phyloP scores from a whole-genome alignment of 129 eudicot genomes.

The Lactuca sativa region DNA sequence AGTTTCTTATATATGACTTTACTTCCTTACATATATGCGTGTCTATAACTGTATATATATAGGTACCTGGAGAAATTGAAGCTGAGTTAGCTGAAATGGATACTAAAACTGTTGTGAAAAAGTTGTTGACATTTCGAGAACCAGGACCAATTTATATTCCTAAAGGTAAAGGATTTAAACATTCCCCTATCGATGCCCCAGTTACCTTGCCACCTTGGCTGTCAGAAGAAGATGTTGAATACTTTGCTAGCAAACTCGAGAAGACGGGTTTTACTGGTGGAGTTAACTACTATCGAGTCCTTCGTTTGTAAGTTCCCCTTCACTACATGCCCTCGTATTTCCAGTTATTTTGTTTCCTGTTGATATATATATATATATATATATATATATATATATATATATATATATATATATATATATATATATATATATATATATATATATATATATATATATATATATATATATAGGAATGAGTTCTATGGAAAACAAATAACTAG shows the following conservation, averaged over 20 bases:
- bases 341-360: too few relatives aligned
- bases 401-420: too few relatives aligned
- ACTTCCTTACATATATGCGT: neutral
- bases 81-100: constrained; percentile 45
- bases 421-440: too few relatives aligned
- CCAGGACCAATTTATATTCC: constrained; percentile 54
- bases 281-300: constrained; percentile 64
- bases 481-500: too few relatives aligned
- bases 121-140: constrained; percentile 38
- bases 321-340: too few relatives aligned
- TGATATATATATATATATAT: too few relatives aligned
- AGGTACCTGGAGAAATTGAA: constrained; percentile 72
- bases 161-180: constrained; percentile 39
- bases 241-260: constrained; percentile 47
- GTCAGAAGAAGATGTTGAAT: constrained; percentile 56
- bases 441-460: too few relatives aligned
- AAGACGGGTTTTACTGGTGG: constrained; percentile 64
- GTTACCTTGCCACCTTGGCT: constrained; percentile 62
- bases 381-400: too few relatives aligned
- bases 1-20: neutral
- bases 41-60: neutral
- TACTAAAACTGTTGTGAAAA: constrained; percentile 32
- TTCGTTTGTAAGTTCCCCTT: constrained; percentile 43
- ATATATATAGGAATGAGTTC: too few relatives aligned
- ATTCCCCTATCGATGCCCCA: constrained; percentile 28